Evolutionary conservation across 148 eudicot species (phyloP).

Genomic region (Vaccinium myrtillus): DNA sequence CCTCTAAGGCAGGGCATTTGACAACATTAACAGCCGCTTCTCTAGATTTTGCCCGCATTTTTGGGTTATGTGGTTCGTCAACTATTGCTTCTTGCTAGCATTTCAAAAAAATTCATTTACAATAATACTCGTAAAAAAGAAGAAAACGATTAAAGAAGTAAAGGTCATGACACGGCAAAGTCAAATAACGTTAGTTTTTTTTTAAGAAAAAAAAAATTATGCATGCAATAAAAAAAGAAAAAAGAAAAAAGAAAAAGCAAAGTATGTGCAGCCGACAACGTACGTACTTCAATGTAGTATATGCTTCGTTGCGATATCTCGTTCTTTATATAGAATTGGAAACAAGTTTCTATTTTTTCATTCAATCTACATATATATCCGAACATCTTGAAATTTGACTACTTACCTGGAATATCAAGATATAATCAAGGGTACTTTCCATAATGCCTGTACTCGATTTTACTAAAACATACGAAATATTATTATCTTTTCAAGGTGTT

Average conservation of each 20-base stretch:
- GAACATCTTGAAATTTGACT: background rate
- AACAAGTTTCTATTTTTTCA: background rate
- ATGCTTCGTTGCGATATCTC: background rate
- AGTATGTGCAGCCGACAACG: background rate
- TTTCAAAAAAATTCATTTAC: too few species aligned
- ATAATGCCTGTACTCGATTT: background rate
- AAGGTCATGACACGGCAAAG: too few species aligned
- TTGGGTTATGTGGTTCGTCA: too few species aligned
- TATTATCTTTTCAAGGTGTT: background rate
- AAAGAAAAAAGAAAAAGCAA: background rate
- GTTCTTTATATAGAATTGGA: background rate
- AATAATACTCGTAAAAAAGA: too few species aligned
- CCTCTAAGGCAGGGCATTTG: too few species aligned
- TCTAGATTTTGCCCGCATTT: too few species aligned
- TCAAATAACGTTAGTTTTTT: too few species aligned
- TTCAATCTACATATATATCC: background rate
- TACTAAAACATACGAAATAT: background rate
- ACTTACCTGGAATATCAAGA: background rate
- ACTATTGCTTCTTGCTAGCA: too few species aligned
- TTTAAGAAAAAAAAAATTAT: background rate
- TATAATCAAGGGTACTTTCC: background rate
- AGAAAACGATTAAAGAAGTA: too few species aligned
- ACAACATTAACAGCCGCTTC: too few species aligned
- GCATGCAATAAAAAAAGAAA: background rate
- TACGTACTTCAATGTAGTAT: background rate